Conservation (phyloP, 495 filamentous ascomycete genomes). For the Neurospora tetrasperma region DNA sequence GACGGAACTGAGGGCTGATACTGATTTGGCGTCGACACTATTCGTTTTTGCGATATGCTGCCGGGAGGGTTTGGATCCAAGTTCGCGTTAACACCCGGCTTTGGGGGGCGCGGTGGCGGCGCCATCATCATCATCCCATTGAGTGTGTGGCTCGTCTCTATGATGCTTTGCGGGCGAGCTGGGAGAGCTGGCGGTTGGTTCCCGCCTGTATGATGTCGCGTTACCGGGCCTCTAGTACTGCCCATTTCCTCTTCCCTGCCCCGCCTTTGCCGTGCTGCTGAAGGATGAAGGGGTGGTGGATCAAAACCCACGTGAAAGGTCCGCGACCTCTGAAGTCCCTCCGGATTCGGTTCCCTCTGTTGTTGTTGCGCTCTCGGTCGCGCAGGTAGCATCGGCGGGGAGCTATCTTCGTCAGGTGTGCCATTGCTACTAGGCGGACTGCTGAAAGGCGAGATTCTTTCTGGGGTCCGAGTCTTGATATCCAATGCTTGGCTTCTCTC, state of each 20-base stretch:
- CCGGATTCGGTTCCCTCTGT: conserved; percentile 8
- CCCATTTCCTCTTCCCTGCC: conserved; percentile 32
- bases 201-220: conserved; percentile 31
- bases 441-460: conserved; percentile 69
- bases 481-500: conserved; percentile 21
- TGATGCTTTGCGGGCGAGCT: conserved; percentile 34
- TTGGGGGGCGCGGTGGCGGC: conserved; percentile 38
- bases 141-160: conserved; percentile 18
- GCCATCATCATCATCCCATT: conserved; percentile 19
- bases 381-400: conserved; percentile 32
- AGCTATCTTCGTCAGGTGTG: conserved; percentile 39
- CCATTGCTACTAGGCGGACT: conserved; percentile 77
- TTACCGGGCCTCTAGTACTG: conserved; percentile 15
- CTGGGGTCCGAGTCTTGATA: conserved; percentile 19
- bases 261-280: conserved; percentile 28
- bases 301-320: conserved; percentile 30
- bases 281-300: conserved; percentile 40
- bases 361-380: conserved; percentile 22
- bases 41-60: conserved; percentile 35
- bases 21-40: conserved; percentile 40
- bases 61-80: conserved; percentile 19
- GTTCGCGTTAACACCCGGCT: conserved; percentile 29
- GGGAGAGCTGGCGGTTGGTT: conserved; percentile 50
- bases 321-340: conserved; percentile 15
- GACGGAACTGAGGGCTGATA: conserved; percentile 27